Conservation (phyloP, 2,329 filamentous ascomycete species). For the Alternaria incomplexa region DNA sequence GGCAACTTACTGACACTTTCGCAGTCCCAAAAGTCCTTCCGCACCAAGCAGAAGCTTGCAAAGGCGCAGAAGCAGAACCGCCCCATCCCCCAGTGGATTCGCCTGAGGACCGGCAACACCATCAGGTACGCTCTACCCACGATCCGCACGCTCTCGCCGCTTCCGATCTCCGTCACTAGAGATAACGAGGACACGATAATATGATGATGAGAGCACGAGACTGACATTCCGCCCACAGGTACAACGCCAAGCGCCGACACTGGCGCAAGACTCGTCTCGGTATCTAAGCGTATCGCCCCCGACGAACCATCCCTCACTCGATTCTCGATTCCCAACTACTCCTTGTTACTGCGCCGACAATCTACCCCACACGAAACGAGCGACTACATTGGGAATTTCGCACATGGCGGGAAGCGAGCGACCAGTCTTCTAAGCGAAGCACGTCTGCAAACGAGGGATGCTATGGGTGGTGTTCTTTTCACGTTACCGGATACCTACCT, state of each 20-base stretch:
- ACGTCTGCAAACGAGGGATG: slow-evolving; percentile 34
- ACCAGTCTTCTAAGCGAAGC: slow-evolving; percentile 31
- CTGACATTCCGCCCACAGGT: slow-evolving; percentile 64
- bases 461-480: slow-evolving; percentile 28
- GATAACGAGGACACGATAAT: neutral
- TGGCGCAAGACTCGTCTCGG: slow-evolving; percentile 99
- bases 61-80: slow-evolving; percentile 99
- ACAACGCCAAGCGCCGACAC: slow-evolving; percentile 99
- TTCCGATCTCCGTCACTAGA: slow-evolving; percentile 4
- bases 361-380: slow-evolving; percentile 27
- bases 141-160: neutral
- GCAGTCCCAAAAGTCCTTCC: slow-evolving; percentile 99
- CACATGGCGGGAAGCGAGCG: slow-evolving; percentile 34
- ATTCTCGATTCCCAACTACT: slow-evolving; percentile 41
- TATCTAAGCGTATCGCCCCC: slow-evolving; percentile 77
- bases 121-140: slow-evolving; percentile 78
- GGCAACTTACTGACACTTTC: slow-evolving; percentile 15
- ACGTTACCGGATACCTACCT: slow-evolving; percentile 31
- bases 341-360: slow-evolving; percentile 27
- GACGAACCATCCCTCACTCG: slow-evolving; percentile 41
- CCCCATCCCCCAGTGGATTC: slow-evolving; percentile 99
- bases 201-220: slow-evolving; percentile 1
- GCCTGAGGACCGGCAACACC: slow-evolving; percentile 97
- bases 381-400: slow-evolving; percentile 37
- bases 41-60: slow-evolving; percentile 99